phyloP scores from a whole-genome alignment of 495 filamentous ascomycete species.

The Cryomyces minteri region DNA sequence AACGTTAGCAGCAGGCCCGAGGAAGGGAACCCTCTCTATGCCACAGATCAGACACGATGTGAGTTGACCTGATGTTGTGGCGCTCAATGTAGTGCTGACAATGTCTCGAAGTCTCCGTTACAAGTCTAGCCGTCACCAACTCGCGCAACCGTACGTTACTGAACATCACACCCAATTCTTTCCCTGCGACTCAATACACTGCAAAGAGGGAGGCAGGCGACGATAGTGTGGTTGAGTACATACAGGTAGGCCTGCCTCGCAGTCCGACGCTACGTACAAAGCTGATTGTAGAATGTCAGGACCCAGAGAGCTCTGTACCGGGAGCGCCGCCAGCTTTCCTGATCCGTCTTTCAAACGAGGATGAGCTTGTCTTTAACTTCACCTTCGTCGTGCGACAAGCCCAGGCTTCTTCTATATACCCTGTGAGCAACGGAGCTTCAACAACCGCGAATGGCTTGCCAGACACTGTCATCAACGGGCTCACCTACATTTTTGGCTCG shows the following conservation, averaged over 20 bases:
- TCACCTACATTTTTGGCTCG: conserved; percentile 83
- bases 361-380: conserved; percentile 82
- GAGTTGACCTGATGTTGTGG: conserved; percentile 13
- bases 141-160: conserved; percentile 53
- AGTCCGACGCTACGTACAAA: too few relatives aligned
- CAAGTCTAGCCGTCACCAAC: conserved; percentile 62
- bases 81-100: conserved; percentile 6
- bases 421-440: conserved; percentile 26
- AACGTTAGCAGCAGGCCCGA: conserved; percentile 83
- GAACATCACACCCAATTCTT: conserved; percentile 72
- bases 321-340: conserved; percentile 52
- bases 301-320: conserved; percentile 47
- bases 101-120: conserved; percentile 52
- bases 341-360: conserved; percentile 72
- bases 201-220: conserved; percentile 62
- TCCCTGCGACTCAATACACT: conserved; percentile 62
- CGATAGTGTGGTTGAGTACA: conserved; percentile 62
- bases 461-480: conserved; percentile 68
- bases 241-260: conserved; percentile 42
- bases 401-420: conserved; percentile 15
- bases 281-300: conserved; percentile 27
- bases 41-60: conserved; percentile 87
- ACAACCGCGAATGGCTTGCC: conserved; percentile 27
- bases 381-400: conserved; percentile 71
- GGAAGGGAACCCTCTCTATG: conserved; percentile 62